These are phyloP conservation scores for Annulohypoxylon bovei DNA, from an alignment of 495 filamentous ascomycete genomes.

Conservation along the genomic window DNA sequence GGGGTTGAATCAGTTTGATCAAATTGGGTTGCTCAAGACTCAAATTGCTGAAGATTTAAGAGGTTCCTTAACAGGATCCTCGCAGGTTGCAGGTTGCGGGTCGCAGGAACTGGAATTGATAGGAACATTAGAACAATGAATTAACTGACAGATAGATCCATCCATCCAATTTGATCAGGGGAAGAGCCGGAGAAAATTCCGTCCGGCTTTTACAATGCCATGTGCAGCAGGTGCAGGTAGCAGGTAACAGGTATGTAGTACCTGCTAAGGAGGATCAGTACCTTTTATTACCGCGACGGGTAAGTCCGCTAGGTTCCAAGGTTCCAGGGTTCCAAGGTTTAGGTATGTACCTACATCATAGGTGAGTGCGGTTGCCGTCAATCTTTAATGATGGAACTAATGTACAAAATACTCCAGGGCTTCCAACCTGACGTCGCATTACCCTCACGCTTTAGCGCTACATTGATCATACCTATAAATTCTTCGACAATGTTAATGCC, in stretches of 20 bases:
- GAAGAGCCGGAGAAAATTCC: slow-evolving; percentile 27
- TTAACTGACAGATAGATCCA: background rate
- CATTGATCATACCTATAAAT: slow-evolving; percentile 10
- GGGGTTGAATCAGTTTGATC: background rate
- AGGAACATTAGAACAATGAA: no score
- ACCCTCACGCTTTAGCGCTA: background rate
- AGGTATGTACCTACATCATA: slow-evolving; percentile 10
- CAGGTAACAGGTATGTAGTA: no score
- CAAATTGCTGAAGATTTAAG: slow-evolving; percentile 2
- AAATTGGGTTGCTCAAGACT: slow-evolving; percentile 5
- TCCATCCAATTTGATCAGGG: background rate
- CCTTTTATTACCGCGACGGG: slow-evolving; percentile 8
- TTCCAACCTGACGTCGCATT: slow-evolving; percentile 7
- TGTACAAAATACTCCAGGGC: background rate
- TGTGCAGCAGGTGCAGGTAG: no score
- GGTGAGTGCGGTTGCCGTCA: background rate
- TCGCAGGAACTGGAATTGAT: no score
- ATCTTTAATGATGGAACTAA: background rate
- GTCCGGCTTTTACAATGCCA: slow-evolving; percentile 10
- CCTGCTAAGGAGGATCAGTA: slow-evolving; percentile 20
- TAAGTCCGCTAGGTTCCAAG: slow-evolving; percentile 12
- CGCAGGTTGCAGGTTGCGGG: background rate
- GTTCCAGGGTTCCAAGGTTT: background rate
- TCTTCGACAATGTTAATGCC: slow-evolving; percentile 3
- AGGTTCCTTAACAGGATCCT: slow-evolving; percentile 2